Evolutionary conservation across 805 yeast species (phyloP).

Genomic region (Clavispora santaluciae): DNA sequence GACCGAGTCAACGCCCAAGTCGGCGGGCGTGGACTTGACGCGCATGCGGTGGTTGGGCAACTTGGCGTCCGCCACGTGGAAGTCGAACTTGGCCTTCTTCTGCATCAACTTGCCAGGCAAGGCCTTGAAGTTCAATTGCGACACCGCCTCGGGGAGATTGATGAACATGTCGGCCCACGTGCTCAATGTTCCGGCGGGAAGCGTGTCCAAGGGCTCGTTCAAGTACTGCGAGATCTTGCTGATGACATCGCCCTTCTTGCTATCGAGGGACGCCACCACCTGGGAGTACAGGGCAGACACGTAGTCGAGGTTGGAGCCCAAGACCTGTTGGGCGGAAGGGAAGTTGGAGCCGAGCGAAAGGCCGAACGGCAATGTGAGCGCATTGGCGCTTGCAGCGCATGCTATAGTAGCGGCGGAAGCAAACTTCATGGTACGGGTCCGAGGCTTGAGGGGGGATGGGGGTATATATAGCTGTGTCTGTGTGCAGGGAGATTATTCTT

Average conservation of each 20-base stretch:
- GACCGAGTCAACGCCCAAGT: constrained; percentile 73
- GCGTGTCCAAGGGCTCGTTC: constrained; percentile 44
- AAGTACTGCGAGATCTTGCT: constrained; percentile 47
- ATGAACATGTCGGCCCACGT: constrained; percentile 63
- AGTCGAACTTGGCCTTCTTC: constrained; percentile 25
- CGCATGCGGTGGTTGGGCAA: constrained; percentile 30
- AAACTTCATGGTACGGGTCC: constrained; percentile 2
- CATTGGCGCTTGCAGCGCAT: constrained; percentile 9
- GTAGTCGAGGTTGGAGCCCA: constrained; percentile 6
- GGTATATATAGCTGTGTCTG: neutral
- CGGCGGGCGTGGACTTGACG: constrained; percentile 16
- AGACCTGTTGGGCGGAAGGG: constrained; percentile 10
- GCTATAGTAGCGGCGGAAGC: constrained; percentile 9
- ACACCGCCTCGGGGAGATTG: constrained; percentile 53
- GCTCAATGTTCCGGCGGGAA: constrained; percentile 45
- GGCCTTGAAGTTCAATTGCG: constrained; percentile 45
- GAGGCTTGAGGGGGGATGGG: neutral
- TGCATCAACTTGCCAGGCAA: constrained; percentile 40
- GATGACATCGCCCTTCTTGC: constrained; percentile 25
- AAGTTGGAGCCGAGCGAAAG: constrained; percentile 3
- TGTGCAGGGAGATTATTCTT: neutral
- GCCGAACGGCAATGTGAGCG: constrained; percentile 9
- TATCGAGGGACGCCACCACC: constrained; percentile 11
- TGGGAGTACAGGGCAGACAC: constrained; percentile 11
- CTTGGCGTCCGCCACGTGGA: constrained; percentile 34